phyloP scores from a whole-genome alignment of 176 grass and related monocot species.

The Phoenix dactylifera region DNA sequence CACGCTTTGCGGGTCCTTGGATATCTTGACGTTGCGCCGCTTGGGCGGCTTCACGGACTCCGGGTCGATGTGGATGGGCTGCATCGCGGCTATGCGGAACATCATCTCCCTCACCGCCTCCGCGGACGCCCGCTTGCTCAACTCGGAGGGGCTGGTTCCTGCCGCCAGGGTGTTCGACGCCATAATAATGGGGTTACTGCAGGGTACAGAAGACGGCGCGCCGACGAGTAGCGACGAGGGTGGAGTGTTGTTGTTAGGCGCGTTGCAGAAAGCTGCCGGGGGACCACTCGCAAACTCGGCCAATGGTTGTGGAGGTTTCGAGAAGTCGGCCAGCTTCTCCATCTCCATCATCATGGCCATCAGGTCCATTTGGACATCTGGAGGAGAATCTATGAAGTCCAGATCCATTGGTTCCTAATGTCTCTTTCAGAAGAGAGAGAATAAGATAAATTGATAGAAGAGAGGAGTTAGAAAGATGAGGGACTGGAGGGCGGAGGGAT shows the following conservation, averaged over 20 bases:
- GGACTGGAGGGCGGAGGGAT: too few relatives aligned
- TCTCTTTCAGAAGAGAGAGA: background rate
- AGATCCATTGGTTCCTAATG: conserved; percentile 3
- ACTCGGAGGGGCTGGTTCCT: too few relatives aligned
- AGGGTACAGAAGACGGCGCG: too few relatives aligned
- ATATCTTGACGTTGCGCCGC: conserved; percentile 29
- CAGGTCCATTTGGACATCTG: background rate
- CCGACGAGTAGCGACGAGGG: background rate
- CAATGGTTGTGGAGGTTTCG: background rate
- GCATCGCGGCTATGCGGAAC: too few relatives aligned
- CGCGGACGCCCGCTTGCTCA: too few relatives aligned
- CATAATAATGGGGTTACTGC: too few relatives aligned
- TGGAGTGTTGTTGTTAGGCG: background rate
- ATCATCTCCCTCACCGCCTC: too few relatives aligned
- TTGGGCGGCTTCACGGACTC: conserved; percentile 3
- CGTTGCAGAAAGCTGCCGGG: background rate
- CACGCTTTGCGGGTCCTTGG: conserved; percentile 67
- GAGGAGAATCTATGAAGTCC: background rate
- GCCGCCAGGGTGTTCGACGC: background rate
- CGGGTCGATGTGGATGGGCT: conserved; percentile 17
- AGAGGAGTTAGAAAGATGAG: too few relatives aligned
- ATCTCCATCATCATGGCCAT: conserved; percentile 5
- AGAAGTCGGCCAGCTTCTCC: conserved; percentile 2
- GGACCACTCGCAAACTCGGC: background rate
- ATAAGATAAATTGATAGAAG: too few relatives aligned